phyloP scores from a whole-genome alignment of 1,284 basidiomycete genomes.

The Trichosporon ovoides region DNA sequence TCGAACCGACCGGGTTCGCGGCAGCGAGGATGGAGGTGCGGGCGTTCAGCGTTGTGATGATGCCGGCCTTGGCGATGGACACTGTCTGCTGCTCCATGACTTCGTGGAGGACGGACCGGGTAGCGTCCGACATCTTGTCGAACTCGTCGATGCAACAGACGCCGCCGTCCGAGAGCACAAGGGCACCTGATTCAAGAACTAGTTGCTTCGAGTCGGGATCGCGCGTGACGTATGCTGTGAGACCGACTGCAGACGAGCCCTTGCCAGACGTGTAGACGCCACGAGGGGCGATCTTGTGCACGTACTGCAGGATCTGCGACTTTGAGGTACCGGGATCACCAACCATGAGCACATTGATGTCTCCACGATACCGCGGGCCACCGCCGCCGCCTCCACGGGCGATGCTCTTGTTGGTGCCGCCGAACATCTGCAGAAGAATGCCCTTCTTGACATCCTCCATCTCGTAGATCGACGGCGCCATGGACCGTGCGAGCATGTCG shows the following conservation, averaged over 20 bases:
- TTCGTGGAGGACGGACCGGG: constrained; percentile 94
- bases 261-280: constrained; percentile 97
- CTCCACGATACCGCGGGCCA: constrained; percentile 91
- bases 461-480: constrained; percentile 94
- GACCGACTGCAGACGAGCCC: constrained; percentile 94
- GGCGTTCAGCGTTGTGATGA: constrained; percentile 96
- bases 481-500: constrained; percentile 72
- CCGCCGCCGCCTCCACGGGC: constrained; percentile 87
- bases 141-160: constrained; percentile 99
- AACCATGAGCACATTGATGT: constrained; percentile 95
- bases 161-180: constrained; percentile 94
- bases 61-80: constrained; percentile 98
- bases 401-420: constrained; percentile 95
- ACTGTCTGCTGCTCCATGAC: constrained; percentile 99
- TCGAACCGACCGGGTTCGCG: constrained; percentile 93
- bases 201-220: constrained; percentile 98
- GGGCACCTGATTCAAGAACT: constrained; percentile 88
- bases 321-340: constrained; percentile 98
- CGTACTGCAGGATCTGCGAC: constrained; percentile 94
- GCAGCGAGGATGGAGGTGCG: constrained; percentile 95
- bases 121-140: constrained; percentile 98
- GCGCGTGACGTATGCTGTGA: constrained; percentile 95
- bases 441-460: constrained; percentile 99
- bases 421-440: constrained; percentile 90
- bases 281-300: constrained; percentile 95